These are phyloP conservation scores for Nematocida homosporus DNA, from an alignment of 371 early-diverging fungal genomes.

Conservation along the genomic window DNA sequence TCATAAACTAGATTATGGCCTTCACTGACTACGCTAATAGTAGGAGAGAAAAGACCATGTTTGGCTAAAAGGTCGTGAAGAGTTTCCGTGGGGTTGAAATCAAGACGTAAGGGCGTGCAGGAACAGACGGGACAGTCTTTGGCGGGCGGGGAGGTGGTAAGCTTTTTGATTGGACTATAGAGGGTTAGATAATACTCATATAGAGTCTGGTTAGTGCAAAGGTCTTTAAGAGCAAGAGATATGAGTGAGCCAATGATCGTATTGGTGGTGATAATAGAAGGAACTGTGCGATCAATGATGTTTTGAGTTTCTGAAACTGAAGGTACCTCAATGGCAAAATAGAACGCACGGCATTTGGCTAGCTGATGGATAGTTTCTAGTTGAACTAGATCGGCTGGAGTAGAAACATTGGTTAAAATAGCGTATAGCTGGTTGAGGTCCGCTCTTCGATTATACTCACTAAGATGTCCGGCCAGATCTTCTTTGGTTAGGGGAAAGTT, in stretches of 20 bases:
- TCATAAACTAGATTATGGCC: too few relatives aligned
- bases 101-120: neutral
- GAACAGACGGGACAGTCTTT: constrained; percentile 3
- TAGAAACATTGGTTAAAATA: neutral
- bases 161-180: neutral
- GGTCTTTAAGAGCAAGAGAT: constrained; percentile 69
- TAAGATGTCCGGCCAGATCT: neutral
- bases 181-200: constrained; percentile 18
- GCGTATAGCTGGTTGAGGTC: neutral
- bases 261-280: constrained; percentile 66
- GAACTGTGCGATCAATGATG: constrained; percentile 62
- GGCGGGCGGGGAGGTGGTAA: neutral
- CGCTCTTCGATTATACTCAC: neutral
- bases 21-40: too few relatives aligned
- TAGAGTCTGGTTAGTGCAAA: neutral
- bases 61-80: too few relatives aligned
- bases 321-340: constrained; percentile 48
- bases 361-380: constrained; percentile 54
- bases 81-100: neutral
- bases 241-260: constrained; percentile 63
- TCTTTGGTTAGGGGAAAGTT: neutral
- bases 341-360: constrained; percentile 49
- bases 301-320: constrained; percentile 42
- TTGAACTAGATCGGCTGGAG: neutral
- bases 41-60: too few relatives aligned